Evolutionary conservation across 2,329 filamentous ascomycete genomes (phyloP).

Genomic region (Fusarium penzigii): DNA sequence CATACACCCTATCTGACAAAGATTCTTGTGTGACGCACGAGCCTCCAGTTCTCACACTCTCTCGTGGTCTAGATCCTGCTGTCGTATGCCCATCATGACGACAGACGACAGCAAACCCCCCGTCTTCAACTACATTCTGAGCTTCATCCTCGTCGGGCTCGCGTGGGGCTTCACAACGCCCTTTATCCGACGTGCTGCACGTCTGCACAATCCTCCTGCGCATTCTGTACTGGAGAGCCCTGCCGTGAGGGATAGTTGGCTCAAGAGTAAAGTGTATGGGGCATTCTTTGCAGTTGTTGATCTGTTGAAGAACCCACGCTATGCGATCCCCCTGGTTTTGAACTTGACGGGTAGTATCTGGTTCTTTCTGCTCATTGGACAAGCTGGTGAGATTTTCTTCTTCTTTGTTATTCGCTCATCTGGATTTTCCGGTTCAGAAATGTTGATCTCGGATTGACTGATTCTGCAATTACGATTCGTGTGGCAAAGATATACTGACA

Average conservation of each 20-base stretch:
- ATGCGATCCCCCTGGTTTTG: constrained; percentile 79
- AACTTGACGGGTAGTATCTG: constrained; percentile 93
- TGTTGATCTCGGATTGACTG: constrained; percentile 15
- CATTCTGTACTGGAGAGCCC: constrained; percentile 56
- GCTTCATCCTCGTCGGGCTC: constrained; percentile 86
- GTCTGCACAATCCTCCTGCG: constrained; percentile 66
- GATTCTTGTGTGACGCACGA: constrained; percentile 12
- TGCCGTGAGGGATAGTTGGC: constrained; percentile 56
- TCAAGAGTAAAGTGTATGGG: constrained; percentile 63
- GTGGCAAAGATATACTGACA: constrained; percentile 14
- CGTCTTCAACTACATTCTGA: constrained; percentile 79
- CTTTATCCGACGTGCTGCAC: constrained; percentile 86
- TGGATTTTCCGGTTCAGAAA: constrained; percentile 3
- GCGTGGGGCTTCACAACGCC: constrained; percentile 93
- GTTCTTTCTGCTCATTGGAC: constrained; percentile 94
- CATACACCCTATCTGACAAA: background rate
- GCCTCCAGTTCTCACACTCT: constrained; percentile 13
- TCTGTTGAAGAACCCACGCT: constrained; percentile 76
- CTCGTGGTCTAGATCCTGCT: constrained; percentile 10
- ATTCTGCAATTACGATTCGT: constrained; percentile 9
- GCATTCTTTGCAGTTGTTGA: constrained; percentile 76
- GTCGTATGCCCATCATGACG: constrained; percentile 8
- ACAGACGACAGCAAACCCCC: constrained; percentile 41
- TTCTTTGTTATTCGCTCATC: constrained; percentile 2
- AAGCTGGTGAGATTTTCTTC: constrained; percentile 67